A percentile compares a stretch with the other conserved stretches of the same genome.
Conservation (phyloP, 2,329 filamentous ascomycete genomes). For the Lachnellula arida region DNA sequence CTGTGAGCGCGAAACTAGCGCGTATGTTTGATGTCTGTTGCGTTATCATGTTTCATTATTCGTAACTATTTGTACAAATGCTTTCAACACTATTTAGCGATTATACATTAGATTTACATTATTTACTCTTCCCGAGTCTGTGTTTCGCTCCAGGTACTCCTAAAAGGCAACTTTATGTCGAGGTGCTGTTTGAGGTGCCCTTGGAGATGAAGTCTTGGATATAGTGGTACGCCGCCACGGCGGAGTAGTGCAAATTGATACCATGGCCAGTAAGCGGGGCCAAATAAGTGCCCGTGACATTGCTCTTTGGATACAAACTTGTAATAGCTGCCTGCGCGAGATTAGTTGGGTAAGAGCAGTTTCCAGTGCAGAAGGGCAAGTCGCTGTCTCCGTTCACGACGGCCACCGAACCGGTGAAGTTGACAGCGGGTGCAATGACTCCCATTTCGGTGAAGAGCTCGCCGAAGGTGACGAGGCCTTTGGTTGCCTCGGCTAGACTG, state of each 20-base stretch:
- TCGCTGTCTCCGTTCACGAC: neutral
- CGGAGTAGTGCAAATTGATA: conserved; percentile 2
- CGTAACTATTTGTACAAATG: no score
- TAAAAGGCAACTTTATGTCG: no score
- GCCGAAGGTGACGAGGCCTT: neutral
- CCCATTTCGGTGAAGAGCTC: neutral
- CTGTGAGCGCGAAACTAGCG: conserved; percentile 30
- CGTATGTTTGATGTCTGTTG: neutral
- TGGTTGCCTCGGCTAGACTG: neutral
- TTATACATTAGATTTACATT: no score
- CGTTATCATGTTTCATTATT: no score
- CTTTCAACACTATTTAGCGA: no score
- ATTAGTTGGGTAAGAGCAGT: neutral
- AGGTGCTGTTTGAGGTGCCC: no score
- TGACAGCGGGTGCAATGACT: neutral
- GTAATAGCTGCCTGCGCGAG: neutral
- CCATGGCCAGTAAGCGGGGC: neutral
- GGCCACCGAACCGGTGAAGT: conserved; percentile 2
- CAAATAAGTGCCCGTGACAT: neutral
- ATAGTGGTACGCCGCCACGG: neutral
- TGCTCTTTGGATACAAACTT: neutral
- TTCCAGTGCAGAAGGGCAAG: neutral
- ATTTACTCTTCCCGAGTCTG: no score
- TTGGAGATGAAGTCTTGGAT: neutral
- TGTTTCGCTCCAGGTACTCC: no score